Evolutionary conservation across 768 basidiomycete genomes (phyloP).

Genomic region (Pleurotus giganteus): DNA sequence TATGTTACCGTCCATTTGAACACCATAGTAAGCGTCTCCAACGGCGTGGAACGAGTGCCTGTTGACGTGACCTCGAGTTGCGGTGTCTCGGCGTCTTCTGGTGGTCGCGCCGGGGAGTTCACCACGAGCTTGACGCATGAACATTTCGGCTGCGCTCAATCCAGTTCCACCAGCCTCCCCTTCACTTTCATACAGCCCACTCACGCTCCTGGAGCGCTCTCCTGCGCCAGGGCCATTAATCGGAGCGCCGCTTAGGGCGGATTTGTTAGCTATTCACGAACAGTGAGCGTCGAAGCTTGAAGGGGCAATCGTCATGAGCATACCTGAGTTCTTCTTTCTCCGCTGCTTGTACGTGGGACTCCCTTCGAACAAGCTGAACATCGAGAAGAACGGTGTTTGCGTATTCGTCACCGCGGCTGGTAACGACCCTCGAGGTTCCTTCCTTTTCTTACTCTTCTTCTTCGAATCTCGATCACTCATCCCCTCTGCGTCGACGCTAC

Average conservation of each 20-base stretch:
- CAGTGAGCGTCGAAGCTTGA: not conserved
- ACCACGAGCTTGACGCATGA: slow-evolving; percentile 57
- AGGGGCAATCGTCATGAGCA: not conserved
- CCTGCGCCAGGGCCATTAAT: slow-evolving; percentile 11
- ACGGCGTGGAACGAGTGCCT: slow-evolving; percentile 5
- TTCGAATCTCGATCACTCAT: slow-evolving; percentile 19
- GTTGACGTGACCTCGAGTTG: slow-evolving; percentile 11
- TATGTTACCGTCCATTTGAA: not conserved
- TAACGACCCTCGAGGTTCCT: slow-evolving; percentile 4
- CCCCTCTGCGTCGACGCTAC: slow-evolving; percentile 14
- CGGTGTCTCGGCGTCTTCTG: slow-evolving; percentile 25
- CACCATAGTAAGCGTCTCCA: not conserved
- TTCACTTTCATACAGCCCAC: slow-evolving; percentile 20
- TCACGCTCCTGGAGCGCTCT: slow-evolving; percentile 19
- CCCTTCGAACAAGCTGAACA: slow-evolving; percentile 79
- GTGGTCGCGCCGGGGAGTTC: slow-evolving; percentile 36
- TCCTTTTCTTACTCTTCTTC: slow-evolving; percentile 5
- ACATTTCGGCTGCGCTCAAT: slow-evolving; percentile 66
- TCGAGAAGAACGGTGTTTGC: slow-evolving; percentile 61
- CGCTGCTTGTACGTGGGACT: slow-evolving; percentile 88
- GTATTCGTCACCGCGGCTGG: slow-evolving; percentile 26
- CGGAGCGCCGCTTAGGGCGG: slow-evolving; percentile 12
- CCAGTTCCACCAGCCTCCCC: slow-evolving; percentile 20
- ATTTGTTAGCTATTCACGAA: slow-evolving; percentile 2
- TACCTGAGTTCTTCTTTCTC: slow-evolving; percentile 56